Evolutionary conservation across 192 early-diverging fungal genomes (phyloP), one percentile per base, ranked within the genome.

Genomic region (Coemansia sp.): DNA sequence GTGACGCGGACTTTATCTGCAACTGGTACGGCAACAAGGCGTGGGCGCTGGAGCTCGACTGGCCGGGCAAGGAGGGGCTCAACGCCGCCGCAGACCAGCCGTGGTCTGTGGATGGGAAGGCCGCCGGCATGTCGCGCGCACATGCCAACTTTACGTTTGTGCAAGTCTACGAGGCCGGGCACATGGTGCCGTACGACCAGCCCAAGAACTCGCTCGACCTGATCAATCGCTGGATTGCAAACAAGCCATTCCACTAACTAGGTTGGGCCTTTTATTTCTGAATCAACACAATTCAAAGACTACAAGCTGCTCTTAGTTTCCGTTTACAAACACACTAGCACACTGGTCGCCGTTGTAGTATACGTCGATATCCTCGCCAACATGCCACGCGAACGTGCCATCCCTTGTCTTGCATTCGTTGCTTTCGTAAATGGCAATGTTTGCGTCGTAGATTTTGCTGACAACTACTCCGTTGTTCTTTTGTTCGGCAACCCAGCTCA

Each of bases 121-220:
- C 59, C 43, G 84, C 71, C 22, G 85, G 83, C 19, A 87, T 91
- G 58, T 81, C 88, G 12, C 85, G 92, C 23, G 63, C 70, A 1
- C 79, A 72, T 44, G 81, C 85, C 50, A 79, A 78, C 40, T 84
- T 99, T 46, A 83, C 92, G 26, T 99, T 90, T 79, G 67, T 99
- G 50, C 83, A 86, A 17, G 82, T 91, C 11, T 93, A 84, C 73
- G 88, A 84, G 51, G 92, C 89, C 38, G 92, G 95, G 2, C 90
- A 93, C 45, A 93, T 93, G 90, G 82, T 82, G 11, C 95, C 95
- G n/a, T 92, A 93, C 62, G 95, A 97, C 71, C 88, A 94, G 79
- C 89, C 91, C 43, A 81, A 78, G 52, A 82, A 80, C 62, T 80
- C 84, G 34, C 67, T 87, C 23, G 92, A 92, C 75, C 87, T 97